Percentiles rank a stretch among this genome's conserved stretches.
Conservation (phyloP, 2,329 filamentous ascomycete species). For the Emergomyces africanus region DNA sequence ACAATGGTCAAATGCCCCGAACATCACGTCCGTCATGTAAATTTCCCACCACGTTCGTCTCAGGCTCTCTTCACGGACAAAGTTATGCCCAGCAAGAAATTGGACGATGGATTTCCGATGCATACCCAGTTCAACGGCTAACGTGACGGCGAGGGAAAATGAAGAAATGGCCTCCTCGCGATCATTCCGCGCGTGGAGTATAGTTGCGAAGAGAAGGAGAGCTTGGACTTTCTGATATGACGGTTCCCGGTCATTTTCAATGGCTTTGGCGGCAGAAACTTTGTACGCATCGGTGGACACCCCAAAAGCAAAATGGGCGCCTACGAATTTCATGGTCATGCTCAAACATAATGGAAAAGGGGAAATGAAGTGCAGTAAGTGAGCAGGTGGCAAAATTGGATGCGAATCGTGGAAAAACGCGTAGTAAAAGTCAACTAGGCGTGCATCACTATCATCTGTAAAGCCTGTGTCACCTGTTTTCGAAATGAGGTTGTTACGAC, state of each 20-base stretch:
- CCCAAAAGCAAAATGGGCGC: slow-evolving; percentile 39
- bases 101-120: slow-evolving; percentile 56
- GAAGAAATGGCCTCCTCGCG: slow-evolving; percentile 55
- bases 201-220: slow-evolving; percentile 62
- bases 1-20: slow-evolving; percentile 53
- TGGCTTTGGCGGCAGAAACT: slow-evolving; percentile 19
- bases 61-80: slow-evolving; percentile 68
- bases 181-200: slow-evolving; percentile 63
- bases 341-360: slow-evolving; percentile 37
- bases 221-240: slow-evolving; percentile 62
- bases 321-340: slow-evolving; percentile 45
- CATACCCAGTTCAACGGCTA: slow-evolving; percentile 66
- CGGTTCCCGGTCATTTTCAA: slow-evolving; percentile 24
- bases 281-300: slow-evolving; percentile 35
- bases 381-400: slow-evolving; percentile 42
- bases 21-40: slow-evolving; percentile 71
- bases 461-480: slow-evolving; percentile 25
- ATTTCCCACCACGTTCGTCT: slow-evolving; percentile 84
- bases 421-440: slow-evolving; percentile 43
- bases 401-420: slow-evolving; percentile 43
- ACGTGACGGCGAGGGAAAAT: slow-evolving; percentile 52
- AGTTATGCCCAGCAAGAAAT: slow-evolving; percentile 49
- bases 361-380: slow-evolving; percentile 25
- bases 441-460: slow-evolving; percentile 22
- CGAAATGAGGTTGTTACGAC: slow-evolving; percentile 15